phyloP scores from a whole-genome alignment of 1,139 yeast genomes.

The Candida sojae region DNA sequence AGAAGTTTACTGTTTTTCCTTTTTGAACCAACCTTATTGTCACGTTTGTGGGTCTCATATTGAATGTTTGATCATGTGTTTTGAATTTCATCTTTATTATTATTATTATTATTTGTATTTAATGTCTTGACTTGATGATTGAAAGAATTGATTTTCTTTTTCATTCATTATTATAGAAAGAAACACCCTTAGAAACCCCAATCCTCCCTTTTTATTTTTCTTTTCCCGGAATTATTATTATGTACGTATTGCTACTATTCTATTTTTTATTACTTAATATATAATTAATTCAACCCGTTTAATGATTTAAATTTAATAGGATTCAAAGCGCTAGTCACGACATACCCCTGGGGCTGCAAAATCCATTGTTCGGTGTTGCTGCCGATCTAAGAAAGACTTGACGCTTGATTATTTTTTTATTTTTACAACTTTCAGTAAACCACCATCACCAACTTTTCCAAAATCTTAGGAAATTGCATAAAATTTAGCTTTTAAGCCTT shows the following conservation, averaged over 20 bases:
- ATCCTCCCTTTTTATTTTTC: slow-evolving; percentile 4
- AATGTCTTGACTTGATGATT: slow-evolving; percentile 13
- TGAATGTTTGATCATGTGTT: not conserved
- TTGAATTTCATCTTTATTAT: not conserved
- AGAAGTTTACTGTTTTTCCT: not conserved
- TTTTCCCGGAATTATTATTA: not conserved
- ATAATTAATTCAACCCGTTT: slow-evolving; percentile 6
- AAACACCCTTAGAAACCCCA: slow-evolving; percentile 12
- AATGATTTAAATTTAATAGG: too few species aligned
- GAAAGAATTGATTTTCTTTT: not conserved
- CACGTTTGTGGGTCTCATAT: not conserved
- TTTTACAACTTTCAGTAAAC: not conserved
- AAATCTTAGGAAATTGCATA: not conserved
- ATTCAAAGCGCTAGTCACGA: too few species aligned
- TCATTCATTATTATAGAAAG: slow-evolving; percentile 10
- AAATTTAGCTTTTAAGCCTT: not conserved
- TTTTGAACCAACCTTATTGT: slow-evolving; percentile 7
- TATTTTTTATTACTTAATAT: slow-evolving; percentile 3
- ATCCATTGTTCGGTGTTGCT: too few species aligned
- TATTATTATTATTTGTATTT: slow-evolving; percentile 7
- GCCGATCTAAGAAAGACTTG: not conserved
- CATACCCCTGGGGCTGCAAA: too few species aligned
- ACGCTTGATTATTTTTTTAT: too few species aligned
- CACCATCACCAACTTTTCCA: slow-evolving; percentile 3
- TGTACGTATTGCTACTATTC: not conserved